Conservation (phyloP, 345 rosid genomes). For the Cardamine chenopodiifolia region DNA sequence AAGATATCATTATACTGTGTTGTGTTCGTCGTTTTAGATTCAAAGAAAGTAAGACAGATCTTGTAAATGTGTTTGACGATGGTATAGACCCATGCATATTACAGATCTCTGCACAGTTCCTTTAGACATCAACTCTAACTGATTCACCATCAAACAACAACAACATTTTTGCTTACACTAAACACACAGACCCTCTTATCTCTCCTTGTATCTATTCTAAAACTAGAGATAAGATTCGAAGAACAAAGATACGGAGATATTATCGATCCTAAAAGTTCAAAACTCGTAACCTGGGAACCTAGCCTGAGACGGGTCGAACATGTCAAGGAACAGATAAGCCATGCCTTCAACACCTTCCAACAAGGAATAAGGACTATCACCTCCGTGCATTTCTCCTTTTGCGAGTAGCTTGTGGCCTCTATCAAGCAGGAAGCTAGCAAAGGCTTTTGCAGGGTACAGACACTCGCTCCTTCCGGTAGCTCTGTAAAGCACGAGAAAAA, state of each 20-base stretch:
- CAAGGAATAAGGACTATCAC: conserved; percentile 61
- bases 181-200: not conserved
- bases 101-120: not conserved
- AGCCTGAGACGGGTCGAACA: conserved; percentile 53
- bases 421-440: conserved; percentile 67
- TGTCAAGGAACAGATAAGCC: conserved; percentile 66
- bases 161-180: conserved; percentile 10
- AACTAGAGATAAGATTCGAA: not conserved
- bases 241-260: not conserved
- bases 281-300: conserved; percentile 71
- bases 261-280: conserved; percentile 20
- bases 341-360: conserved; percentile 74
- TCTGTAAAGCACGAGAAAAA: conserved; percentile 62
- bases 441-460: conserved; percentile 66
- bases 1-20: not conserved
- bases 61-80: conserved; percentile 19
- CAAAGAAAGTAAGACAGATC: conserved; percentile 17
- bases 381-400: conserved; percentile 67
- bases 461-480: conserved; percentile 54
- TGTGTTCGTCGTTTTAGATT: conserved; percentile 23
- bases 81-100: conserved; percentile 21
- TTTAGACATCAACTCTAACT: conserved; percentile 11
- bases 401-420: conserved; percentile 55
- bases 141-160: conserved; percentile 12
- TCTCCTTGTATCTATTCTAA: not conserved